Evolutionary conservation across 768 basidiomycete species (phyloP).

Genomic region (Tricholoma matsutake): DNA sequence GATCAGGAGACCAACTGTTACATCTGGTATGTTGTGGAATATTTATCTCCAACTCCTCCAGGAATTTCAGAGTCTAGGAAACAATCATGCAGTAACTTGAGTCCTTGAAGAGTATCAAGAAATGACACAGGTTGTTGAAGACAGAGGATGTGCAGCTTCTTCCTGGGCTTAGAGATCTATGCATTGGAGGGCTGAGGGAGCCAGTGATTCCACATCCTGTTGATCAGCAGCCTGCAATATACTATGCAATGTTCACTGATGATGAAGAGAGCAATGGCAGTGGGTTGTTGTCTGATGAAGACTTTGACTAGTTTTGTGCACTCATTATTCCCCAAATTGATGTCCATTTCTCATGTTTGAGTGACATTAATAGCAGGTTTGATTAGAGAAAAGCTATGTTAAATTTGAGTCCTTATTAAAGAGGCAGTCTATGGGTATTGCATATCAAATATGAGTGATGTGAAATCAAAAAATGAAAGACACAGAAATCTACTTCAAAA

Average conservation of each 20-base stretch:
- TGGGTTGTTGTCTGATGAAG: not conserved
- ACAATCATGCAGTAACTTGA: not conserved
- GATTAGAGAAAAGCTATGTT: not conserved
- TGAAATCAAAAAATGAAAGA: not conserved
- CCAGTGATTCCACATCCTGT: not conserved
- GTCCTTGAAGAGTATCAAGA: not conserved
- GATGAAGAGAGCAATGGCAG: not conserved
- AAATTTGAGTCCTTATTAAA: not conserved
- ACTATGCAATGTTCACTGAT: not conserved
- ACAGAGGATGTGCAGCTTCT: not conserved
- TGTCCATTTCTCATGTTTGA: not conserved
- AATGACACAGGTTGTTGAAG: not conserved
- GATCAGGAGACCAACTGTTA: not conserved
- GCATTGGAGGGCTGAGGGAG: not conserved
- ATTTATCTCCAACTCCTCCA: not conserved
- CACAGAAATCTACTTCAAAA: not conserved
- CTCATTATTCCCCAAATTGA: not conserved
- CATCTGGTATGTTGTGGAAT: not conserved
- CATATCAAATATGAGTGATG: not conserved
- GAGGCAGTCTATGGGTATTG: not conserved
- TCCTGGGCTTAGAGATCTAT: not conserved
- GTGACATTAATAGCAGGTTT: not conserved
- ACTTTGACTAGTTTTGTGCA: not conserved
- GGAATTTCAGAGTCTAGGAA: not conserved
- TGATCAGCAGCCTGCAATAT: not conserved